phyloP scores from a whole-genome alignment of 495 filamentous ascomycete species.

The Penicillium longicatenatum region DNA sequence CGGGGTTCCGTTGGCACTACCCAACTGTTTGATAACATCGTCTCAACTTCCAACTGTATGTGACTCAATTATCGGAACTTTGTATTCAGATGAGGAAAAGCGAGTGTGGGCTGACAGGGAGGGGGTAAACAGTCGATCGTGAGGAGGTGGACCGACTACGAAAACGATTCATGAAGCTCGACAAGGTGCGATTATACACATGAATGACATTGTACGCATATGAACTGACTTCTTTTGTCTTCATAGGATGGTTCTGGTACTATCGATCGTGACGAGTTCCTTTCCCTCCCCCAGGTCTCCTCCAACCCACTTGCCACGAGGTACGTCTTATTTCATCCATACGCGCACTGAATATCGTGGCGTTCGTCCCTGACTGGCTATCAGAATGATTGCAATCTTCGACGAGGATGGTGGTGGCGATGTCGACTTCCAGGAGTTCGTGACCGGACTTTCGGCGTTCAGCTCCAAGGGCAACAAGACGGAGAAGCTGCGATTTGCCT shows the following conservation, averaged over 20 bases:
- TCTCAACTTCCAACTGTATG: constrained; percentile 94
- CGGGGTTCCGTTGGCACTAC: constrained; percentile 74
- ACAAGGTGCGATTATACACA: constrained; percentile 66
- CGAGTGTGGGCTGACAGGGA: constrained; percentile 19
- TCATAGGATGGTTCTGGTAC: constrained; percentile 92
- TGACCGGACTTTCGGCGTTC: constrained; percentile 93
- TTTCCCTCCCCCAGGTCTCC: constrained; percentile 94
- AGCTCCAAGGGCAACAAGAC: constrained; percentile 98
- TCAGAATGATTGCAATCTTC: constrained; percentile 98
- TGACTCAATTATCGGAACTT: constrained; percentile 10
- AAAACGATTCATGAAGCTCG: constrained; percentile 98
- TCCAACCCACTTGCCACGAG: constrained; percentile 96
- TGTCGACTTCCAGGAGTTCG: constrained; percentile 99
- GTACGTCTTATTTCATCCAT: constrained; percentile 45
- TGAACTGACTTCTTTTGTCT: not conserved
- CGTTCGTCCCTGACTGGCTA: not conserved
- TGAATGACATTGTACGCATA: not conserved
- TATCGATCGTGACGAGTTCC: constrained; percentile 98
- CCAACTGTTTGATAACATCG: constrained; percentile 90
- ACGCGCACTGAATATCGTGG: not conserved
- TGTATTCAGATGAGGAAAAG: not conserved
- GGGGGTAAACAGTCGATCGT: constrained; percentile 70
- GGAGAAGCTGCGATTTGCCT: constrained; percentile 96
- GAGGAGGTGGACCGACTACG: constrained; percentile 94
- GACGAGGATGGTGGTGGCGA: constrained; percentile 98